These are phyloP conservation scores for Calonectria fujianensis DNA, from an alignment of 2,329 filamentous ascomycete species.

Conservation along the genomic window DNA sequence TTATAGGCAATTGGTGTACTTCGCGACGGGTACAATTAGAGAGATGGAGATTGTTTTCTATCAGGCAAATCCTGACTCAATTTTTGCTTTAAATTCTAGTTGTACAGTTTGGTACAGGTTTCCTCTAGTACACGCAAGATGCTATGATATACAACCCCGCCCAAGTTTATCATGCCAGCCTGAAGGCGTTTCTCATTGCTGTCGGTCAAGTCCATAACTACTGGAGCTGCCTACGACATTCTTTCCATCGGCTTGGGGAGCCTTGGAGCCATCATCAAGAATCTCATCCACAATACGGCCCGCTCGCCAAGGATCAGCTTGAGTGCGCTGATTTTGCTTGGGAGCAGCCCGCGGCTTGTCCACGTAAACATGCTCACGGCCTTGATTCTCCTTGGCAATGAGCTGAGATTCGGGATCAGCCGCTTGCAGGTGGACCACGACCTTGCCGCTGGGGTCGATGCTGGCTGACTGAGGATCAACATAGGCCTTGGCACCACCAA, in stretches of 20 bases:
- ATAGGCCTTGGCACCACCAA: constrained; percentile 74
- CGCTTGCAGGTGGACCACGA: constrained; percentile 67
- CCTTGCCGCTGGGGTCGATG: constrained; percentile 70
- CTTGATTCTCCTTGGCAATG: constrained; percentile 68
- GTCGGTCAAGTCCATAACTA: constrained; percentile 62
- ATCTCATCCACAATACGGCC: constrained; percentile 56
- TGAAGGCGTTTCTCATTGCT: constrained; percentile 45
- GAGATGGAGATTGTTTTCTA: constrained; percentile 28
- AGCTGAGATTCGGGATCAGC: constrained; percentile 62
- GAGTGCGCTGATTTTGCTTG: constrained; percentile 32
- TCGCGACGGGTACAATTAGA: neutral
- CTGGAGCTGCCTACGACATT: constrained; percentile 59
- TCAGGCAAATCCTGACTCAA: constrained; percentile 48
- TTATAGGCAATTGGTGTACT: neutral
- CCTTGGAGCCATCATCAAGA: constrained; percentile 43
- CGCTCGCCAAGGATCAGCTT: constrained; percentile 48
- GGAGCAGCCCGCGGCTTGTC: constrained; percentile 47
- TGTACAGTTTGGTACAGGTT: constrained; percentile 58
- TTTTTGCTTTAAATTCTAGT: constrained; percentile 56
- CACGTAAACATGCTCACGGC: constrained; percentile 59
- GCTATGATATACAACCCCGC: constrained; percentile 52
- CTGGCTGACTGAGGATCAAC: constrained; percentile 66
- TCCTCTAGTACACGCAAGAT: constrained; percentile 49
- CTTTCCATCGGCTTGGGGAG: constrained; percentile 74
- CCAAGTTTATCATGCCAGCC: constrained; percentile 31